Evolutionary conservation across 371 early-diverging fungal species (phyloP).

Genomic region (Mortierella sp.): DNA sequence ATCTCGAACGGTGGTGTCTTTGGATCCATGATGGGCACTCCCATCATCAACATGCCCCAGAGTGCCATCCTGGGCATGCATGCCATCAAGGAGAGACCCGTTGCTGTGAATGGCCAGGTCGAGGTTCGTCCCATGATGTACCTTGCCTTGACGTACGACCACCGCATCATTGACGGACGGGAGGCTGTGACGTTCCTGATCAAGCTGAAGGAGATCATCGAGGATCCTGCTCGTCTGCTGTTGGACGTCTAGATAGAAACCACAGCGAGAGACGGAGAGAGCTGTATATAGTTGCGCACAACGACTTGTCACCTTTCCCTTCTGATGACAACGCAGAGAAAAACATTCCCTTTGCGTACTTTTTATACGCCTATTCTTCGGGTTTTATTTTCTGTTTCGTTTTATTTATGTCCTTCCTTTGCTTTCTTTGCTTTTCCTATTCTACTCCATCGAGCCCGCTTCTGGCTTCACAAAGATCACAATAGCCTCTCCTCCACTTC

Average conservation of each 20-base stretch:
- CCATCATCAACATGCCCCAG: constrained; percentile 98
- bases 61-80: constrained; percentile 98
- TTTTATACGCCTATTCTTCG: neutral
- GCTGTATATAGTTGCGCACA: too few relatives aligned
- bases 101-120: constrained; percentile 94
- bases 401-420: neutral
- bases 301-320: too few relatives aligned
- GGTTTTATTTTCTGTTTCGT: neutral
- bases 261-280: too few relatives aligned
- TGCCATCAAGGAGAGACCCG: constrained; percentile 95
- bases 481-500: constrained; percentile 15
- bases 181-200: constrained; percentile 98
- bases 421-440: neutral
- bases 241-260: constrained; percentile 74
- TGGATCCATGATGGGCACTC: constrained; percentile 96
- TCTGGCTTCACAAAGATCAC: constrained; percentile 55
- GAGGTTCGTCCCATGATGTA: constrained; percentile 99
- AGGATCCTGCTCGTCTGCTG: constrained; percentile 94
- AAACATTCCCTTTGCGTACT: neutral
- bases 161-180: constrained; percentile 97
- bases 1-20: constrained; percentile 99
- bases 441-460: constrained; percentile 17
- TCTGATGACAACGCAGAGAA: too few relatives aligned
- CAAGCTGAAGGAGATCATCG: constrained; percentile 94
- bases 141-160: constrained; percentile 97